Evolutionary conservation across 2,329 filamentous ascomycete species (phyloP), one percentile per base, ranked within the genome.

Genomic region (Cercospora berteroae): DNA sequence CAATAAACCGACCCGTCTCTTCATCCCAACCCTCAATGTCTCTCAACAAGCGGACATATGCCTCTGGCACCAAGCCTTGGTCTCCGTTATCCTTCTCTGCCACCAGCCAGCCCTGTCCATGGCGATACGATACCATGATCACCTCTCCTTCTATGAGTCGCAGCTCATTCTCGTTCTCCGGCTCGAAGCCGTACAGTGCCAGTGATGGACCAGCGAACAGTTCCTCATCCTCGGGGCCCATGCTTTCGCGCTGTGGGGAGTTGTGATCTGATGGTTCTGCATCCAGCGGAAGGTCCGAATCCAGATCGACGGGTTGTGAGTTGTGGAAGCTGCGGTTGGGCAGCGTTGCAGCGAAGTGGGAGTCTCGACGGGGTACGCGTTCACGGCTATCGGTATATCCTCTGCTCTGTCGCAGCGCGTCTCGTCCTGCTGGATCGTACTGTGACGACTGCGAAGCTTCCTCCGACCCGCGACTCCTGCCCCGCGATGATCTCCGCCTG

Each of bases 121-220:
- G 94, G 52, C 95, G 87, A 79, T 98, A 99, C 16, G 93, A 96
- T 25, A 99, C 94, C 83, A 95, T 91, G 65, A 99, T 97, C 66
- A 97, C 92, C 77, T 99, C 95, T 5, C 95, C 95, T 80, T 99
- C 95, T 0, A 92, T 89, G 57, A 99, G 83, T 4, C 93, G 93
- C 66, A 99, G 83, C 79, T 99, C 95, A 77, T 98, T 99, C 78
- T 97, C 93, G 78, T 98, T 97, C 79, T 98, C 94, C 33, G 94
- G 88, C 73, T 89, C 89, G 80, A 99, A 99, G 77, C 97, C 94
- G 77, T 97, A 99, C 23, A 99, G 84, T 6, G 95, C 95, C 29
- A 99, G 92, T 10, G 93, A 94, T 78, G 96, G 97, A 59, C 95
- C 95, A 76, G 97, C 94, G 87, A 97, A 97, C 79, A 98, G 93